phyloP scores from a whole-genome alignment of 257 asterid species.

The Solanum stenotomum region DNA sequence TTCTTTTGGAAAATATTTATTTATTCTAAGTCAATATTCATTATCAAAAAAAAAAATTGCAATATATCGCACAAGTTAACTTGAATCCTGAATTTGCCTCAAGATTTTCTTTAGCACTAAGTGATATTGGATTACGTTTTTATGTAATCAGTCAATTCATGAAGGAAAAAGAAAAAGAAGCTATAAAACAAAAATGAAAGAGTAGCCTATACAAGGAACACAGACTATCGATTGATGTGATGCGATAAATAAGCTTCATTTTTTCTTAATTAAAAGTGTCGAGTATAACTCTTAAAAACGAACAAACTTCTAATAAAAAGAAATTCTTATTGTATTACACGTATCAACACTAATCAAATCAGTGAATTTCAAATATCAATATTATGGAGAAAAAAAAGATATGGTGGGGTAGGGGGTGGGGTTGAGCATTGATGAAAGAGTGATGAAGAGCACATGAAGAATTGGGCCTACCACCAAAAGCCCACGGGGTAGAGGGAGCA shows the following conservation, averaged over 20 bases:
- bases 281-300: neutral
- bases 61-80: neutral
- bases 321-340: accelerated
- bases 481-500: constrained; percentile 7
- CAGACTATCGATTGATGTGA: neutral
- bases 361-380: neutral
- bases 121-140: neutral
- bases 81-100: neutral
- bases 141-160: neutral
- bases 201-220: neutral
- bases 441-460: constrained; percentile 34
- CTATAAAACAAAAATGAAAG: neutral
- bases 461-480: constrained; percentile 22
- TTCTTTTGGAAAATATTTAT: neutral
- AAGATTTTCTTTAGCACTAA: neutral
- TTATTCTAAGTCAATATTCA: neutral
- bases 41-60: neutral
- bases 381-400: neutral
- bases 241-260: neutral
- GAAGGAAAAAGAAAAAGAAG: neutral
- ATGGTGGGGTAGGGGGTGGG: neutral
- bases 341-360: neutral
- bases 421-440: neutral
- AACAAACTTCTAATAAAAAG: neutral
- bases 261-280: neutral